These are phyloP conservation scores for Cystofilobasidium ferigula DNA, from an alignment of 768 basidiomycete species.

Conservation along the genomic window DNA sequence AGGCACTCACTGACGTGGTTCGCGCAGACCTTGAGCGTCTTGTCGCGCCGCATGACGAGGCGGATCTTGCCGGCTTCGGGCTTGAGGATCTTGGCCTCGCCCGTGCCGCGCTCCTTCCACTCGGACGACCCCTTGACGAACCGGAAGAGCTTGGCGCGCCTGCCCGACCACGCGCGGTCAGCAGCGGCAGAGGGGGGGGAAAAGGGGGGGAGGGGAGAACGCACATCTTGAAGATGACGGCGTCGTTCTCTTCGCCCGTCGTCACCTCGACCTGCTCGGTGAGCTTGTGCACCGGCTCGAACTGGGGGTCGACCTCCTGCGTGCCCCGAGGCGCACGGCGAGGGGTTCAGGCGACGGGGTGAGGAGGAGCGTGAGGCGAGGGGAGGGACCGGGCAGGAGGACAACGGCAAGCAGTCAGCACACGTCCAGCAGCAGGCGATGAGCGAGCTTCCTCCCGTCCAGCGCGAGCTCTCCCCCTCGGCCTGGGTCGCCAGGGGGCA, in stretches of 20 bases:
- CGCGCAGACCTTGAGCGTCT: constrained; percentile 98
- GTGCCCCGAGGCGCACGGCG: background rate
- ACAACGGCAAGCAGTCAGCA: no score
- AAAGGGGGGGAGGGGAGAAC: background rate
- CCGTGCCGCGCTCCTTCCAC: constrained; percentile 98
- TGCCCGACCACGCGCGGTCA: background rate
- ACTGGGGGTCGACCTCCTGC: constrained; percentile 73
- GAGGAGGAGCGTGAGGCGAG: background rate
- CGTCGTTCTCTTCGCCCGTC: constrained; percentile 90
- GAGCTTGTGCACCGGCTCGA: constrained; percentile 92
- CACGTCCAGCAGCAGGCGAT: no score
- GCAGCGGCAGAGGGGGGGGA: background rate
- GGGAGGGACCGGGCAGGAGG: no score
- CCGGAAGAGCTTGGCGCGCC: constrained; percentile 79
- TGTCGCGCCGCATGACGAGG: constrained; percentile 98
- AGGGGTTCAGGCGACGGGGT: no score
- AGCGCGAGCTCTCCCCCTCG: no score
- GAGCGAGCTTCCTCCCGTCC: no score
- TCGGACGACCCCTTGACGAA: constrained; percentile 66
- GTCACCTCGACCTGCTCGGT: constrained; percentile 90
- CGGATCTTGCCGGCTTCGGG: constrained; percentile 73
- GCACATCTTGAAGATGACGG: constrained; percentile 82
- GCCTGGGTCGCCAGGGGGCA: no score
- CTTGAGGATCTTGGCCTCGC: constrained; percentile 80
- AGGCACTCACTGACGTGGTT: constrained; percentile 71